Percentiles rank a stretch among this genome's conserved stretches.
These are phyloP conservation scores for Pontederia paniculata DNA, from an alignment of 176 grass and related monocot genomes.

Conservation along the genomic window DNA sequence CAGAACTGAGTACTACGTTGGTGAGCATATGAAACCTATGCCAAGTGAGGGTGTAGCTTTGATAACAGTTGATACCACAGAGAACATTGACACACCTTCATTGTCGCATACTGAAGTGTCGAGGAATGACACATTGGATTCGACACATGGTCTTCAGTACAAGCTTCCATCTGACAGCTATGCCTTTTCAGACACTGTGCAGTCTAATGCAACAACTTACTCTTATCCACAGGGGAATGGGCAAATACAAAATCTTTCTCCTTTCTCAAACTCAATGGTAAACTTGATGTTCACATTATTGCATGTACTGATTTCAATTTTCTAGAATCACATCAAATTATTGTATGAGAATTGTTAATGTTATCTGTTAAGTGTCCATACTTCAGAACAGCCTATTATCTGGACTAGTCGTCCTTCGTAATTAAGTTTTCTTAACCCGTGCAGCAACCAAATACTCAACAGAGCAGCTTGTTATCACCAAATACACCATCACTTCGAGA, in stretches of 20 bases:
- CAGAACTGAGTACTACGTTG: conserved; percentile 71
- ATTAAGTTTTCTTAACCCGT: background rate
- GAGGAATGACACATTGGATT: conserved; percentile 44
- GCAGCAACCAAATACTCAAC: conserved; percentile 83
- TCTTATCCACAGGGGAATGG: conserved; percentile 56
- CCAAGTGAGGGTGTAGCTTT: conserved; percentile 33
- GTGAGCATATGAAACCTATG: conserved; percentile 26
- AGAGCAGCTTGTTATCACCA: conserved; percentile 53
- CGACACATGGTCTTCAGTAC: conserved; percentile 61
- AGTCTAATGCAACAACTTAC: conserved; percentile 43
- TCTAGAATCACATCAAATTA: too few species aligned
- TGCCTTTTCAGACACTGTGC: conserved; percentile 38
- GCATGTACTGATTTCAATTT: too few species aligned
- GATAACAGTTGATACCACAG: conserved; percentile 41
- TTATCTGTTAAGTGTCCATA: too few species aligned
- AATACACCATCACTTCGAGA: conserved; percentile 53
- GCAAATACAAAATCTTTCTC: conserved; percentile 65
- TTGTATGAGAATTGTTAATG: too few species aligned
- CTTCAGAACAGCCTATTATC: too few species aligned
- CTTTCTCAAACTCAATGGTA: conserved; percentile 85
- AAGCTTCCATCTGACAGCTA: conserved; percentile 58
- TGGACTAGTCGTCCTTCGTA: too few species aligned
- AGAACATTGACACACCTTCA: conserved; percentile 55
- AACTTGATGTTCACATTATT: conserved; percentile 7
- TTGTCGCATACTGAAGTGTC: conserved; percentile 52